A percentile compares a stretch with the other conserved stretches of the same genome.
These are phyloP conservation scores for Camillea tinctor DNA, from an alignment of 2,329 filamentous ascomycete genomes.

Conservation along the genomic window DNA sequence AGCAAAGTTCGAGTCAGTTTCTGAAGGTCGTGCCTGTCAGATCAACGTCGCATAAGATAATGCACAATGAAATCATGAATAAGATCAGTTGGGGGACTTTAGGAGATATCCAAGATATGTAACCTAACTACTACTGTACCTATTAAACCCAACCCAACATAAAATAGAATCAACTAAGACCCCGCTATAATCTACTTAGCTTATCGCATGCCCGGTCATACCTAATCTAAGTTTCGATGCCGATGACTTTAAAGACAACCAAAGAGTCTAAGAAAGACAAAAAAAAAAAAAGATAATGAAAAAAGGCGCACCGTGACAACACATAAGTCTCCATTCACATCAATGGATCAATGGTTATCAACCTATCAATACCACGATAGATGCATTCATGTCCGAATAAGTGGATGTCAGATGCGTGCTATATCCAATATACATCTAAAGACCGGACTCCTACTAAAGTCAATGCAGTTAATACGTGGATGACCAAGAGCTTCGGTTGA, in stretches of 20 bases:
- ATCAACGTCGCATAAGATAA: not conserved
- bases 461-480: not conserved
- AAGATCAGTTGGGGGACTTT: not conserved
- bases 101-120: not conserved
- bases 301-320: not conserved
- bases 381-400: not conserved
- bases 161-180: too few species aligned
- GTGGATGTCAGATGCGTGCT: not conserved
- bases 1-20: not conserved
- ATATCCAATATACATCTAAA: not conserved
- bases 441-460: not conserved
- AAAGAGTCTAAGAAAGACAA: not conserved
- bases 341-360: not conserved
- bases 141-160: too few species aligned
- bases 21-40: not conserved
- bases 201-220: not conserved
- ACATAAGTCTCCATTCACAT: not conserved
- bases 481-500: not conserved
- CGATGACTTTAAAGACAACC: too few species aligned
- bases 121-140: too few species aligned
- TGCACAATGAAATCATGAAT: not conserved
- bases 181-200: not conserved
- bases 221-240: not conserved
- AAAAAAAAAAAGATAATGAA: not conserved
- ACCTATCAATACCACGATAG: not conserved